Conservation (phyloP, 192 early-diverging fungal species). For the Geosiphon pyriformis region DNA sequence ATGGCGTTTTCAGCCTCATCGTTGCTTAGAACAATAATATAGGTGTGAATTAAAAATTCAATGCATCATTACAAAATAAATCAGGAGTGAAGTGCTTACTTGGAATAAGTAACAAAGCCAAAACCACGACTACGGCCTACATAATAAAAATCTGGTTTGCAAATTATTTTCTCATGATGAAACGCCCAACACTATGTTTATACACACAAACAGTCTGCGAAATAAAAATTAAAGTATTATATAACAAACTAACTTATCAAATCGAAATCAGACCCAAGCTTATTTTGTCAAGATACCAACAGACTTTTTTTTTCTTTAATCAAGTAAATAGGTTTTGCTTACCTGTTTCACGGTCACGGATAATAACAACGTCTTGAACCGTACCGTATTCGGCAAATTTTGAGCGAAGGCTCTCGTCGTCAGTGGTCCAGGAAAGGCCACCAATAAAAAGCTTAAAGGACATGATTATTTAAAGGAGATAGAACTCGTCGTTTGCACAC, state of each 20-base stretch:
- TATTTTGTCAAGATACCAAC: too few species aligned
- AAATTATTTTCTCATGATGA: not conserved
- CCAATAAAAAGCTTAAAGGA: conserved; percentile 62
- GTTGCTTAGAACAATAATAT: conserved; percentile 21
- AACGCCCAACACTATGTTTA: too few species aligned
- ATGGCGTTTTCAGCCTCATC: conserved; percentile 56
- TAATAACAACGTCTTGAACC: conserved; percentile 59
- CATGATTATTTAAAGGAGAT: conserved; percentile 7
- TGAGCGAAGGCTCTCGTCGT: conserved; percentile 49
- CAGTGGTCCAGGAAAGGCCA: conserved; percentile 60
- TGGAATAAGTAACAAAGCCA: conserved; percentile 69
- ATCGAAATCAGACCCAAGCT: too few species aligned
- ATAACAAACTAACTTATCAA: too few species aligned
- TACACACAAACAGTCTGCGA: not conserved
- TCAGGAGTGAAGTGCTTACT: conserved; percentile 38
- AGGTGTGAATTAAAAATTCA: not conserved
- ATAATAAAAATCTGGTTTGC: not conserved
- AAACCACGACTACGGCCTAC: conserved; percentile 75
- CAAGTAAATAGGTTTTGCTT: conserved; percentile 26
- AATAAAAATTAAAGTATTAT: not conserved
- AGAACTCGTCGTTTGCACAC: not conserved
- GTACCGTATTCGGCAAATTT: conserved; percentile 61
- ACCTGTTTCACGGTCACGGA: conserved; percentile 72
- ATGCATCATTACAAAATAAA: conserved; percentile 20
- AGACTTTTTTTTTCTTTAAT: not conserved